Percentiles rank a stretch among this genome's conserved stretches.
These are phyloP conservation scores for Trichosanthes truncata DNA, from an alignment of 306 rosid species.

Conservation along the genomic window DNA sequence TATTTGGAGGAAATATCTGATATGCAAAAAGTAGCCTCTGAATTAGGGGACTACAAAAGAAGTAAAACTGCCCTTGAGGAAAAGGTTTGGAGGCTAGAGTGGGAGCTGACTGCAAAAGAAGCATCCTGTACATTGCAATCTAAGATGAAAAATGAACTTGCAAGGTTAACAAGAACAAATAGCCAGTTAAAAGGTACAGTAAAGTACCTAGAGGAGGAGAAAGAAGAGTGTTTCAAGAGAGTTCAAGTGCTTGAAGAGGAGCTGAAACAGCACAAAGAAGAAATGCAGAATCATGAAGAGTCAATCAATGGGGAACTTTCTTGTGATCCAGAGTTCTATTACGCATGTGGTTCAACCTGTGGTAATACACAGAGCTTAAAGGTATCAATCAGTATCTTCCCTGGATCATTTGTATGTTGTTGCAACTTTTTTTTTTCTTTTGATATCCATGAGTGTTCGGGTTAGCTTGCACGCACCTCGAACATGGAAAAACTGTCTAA, in stretches of 20 bases:
- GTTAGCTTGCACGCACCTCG: neutral
- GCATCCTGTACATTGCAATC: constrained; percentile 18
- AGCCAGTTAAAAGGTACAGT: constrained; percentile 20
- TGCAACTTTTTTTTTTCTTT: neutral
- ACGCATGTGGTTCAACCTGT: too few species aligned
- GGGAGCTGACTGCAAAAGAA: constrained; percentile 35
- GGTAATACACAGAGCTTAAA: constrained; percentile 20
- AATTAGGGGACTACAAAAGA: constrained; percentile 28
- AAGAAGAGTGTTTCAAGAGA: constrained; percentile 23
- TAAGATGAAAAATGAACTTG: constrained; percentile 29
- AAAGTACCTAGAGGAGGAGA: constrained; percentile 31
- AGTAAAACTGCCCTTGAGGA: constrained; percentile 35
- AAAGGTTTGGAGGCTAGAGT: constrained; percentile 38
- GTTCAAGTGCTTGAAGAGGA: constrained; percentile 38
- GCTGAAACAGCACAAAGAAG: constrained; percentile 33
- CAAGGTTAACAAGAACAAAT: constrained; percentile 21
- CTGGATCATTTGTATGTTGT: neutral
- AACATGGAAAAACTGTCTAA: neutral
- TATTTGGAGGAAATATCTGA: constrained; percentile 23
- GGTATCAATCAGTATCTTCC: constrained; percentile 16
- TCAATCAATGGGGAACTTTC: constrained; percentile 6
- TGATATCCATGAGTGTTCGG: too few species aligned
- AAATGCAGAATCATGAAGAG: constrained; percentile 28
- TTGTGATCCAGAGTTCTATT: neutral
- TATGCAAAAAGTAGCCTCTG: constrained; percentile 22